Base-by-base conservation (phyloP, 176 grass and related monocot genomes). In the Cocos nucifera region DNA sequence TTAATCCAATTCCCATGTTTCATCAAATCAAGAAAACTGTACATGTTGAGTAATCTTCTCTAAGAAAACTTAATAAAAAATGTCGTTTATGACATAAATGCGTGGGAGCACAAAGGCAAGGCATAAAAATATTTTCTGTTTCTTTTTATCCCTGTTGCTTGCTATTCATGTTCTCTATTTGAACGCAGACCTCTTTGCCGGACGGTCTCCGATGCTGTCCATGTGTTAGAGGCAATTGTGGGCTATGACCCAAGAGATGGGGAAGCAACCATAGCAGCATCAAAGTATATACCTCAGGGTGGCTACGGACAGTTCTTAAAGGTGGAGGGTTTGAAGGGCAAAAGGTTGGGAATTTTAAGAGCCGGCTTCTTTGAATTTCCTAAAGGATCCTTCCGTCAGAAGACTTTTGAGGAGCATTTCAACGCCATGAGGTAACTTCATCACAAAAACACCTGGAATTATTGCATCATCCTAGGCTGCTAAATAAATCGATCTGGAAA, bases 271-370 rank as follows among this genome's bases (percentile, higher is more conserved):
- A 6, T 5, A 66, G 57, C 65, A 4, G 84, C 75, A 5, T 62
- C 64, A 21, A 74, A 82, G 30, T 79, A 69, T 73, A 88, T 94
- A 56, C 89, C 75, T 10, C 9, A 30, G 0, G 75, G 69, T 17
- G 89, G 84, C 14, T 94, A 94, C 68, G 29, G 0, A 5, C 80
- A 88, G 70, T 94, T 88, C 63, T 15, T 88, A 24, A 88, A 69
- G 49, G 29, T 27, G 14, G 75, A 88, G 15, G 89, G 84, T 1
- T 54, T 85, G 5, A 77, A 19, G 9, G 81, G 75, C 0, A 94
- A 94, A 69, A 73, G 75, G 20, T 48, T 94, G 0, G 84, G 78
- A 0, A 56, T 85, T 44, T 63, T 72, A 39, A 39, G 35, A 6
- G 61, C 65, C 12, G 63, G 58, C 0, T 64, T 85, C 22, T 94